Evolutionary conservation across 805 yeast genomes (phyloP).

Genomic region (Metschnikowia lochheadii): DNA sequence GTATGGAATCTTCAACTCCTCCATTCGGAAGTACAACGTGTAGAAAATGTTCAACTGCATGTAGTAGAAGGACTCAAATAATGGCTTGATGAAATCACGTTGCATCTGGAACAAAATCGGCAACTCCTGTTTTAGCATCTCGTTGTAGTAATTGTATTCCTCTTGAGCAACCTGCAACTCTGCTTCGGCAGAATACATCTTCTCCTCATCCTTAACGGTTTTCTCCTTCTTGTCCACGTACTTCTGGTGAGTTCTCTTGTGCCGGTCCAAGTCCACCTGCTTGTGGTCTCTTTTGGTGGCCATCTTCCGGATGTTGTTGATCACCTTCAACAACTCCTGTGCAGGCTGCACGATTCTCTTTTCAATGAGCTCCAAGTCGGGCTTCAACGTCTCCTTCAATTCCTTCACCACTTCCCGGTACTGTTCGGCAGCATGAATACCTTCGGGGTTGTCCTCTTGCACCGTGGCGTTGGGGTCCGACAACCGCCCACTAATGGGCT

Average conservation of each 20-base stretch:
- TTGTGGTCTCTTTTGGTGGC: constrained; percentile 93
- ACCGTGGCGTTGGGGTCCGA: constrained; percentile 83
- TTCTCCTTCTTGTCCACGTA: constrained; percentile 79
- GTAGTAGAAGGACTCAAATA: constrained; percentile 90
- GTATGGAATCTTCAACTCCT: constrained; percentile 94
- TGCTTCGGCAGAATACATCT: constrained; percentile 81
- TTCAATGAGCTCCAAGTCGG: constrained; percentile 90
- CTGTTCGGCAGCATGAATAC: constrained; percentile 90
- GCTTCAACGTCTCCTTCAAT: constrained; percentile 78
- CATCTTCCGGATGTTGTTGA: constrained; percentile 84
- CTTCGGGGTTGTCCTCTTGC: constrained; percentile 95
- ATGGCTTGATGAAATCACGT: constrained; percentile 87
- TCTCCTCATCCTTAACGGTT: constrained; percentile 87
- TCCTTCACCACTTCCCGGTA: constrained; percentile 86
- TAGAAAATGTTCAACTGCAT: constrained; percentile 98
- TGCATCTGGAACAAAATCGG: constrained; percentile 86
- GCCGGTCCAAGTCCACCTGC: constrained; percentile 90
- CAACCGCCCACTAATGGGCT: constrained; percentile 90
- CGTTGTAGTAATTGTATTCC: constrained; percentile 94
- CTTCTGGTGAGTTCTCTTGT: constrained; percentile 62
- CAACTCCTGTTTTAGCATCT: constrained; percentile 84
- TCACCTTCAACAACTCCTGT: constrained; percentile 79
- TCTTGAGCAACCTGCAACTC: constrained; percentile 88
- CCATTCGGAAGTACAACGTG: constrained; percentile 86
- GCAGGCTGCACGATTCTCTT: constrained; percentile 88